Conservation (phyloP, 768 basidiomycete species). For the Phaffia tasmanica region DNA sequence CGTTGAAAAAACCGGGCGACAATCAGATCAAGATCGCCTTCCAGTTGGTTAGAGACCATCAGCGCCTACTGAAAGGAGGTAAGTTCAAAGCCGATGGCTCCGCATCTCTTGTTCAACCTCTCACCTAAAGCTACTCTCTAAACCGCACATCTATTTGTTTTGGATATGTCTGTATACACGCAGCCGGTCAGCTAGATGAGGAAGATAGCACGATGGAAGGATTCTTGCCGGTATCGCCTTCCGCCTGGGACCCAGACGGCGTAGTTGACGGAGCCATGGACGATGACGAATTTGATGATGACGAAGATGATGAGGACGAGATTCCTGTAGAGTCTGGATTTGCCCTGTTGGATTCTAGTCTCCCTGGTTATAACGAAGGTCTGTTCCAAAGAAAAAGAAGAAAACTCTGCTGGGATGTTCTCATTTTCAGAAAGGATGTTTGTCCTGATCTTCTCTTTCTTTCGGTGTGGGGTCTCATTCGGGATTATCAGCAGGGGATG, state of each 20-base stretch:
- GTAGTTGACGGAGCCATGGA: slow-evolving; percentile 55
- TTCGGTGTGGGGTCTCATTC: not conserved
- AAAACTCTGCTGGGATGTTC: not conserved
- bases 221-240: slow-evolving; percentile 39
- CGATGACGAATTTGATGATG: slow-evolving; percentile 48
- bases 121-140: slow-evolving; percentile 25
- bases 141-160: slow-evolving; percentile 24
- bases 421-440: not conserved
- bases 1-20: slow-evolving; percentile 70
- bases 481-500: slow-evolving; percentile 1
- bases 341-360: slow-evolving; percentile 78
- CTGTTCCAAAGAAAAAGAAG: too few relatives aligned
- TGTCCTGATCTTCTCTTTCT: not conserved
- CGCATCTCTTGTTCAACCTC: not conserved
- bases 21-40: slow-evolving; percentile 96
- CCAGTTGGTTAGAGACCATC: slow-evolving; percentile 80
- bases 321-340: slow-evolving; percentile 54
- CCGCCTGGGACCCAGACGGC: slow-evolving; percentile 37
- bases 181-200: slow-evolving; percentile 41
- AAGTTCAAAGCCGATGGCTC: slow-evolving; percentile 37
- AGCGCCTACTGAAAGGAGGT: slow-evolving; percentile 72
- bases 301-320: slow-evolving; percentile 37
- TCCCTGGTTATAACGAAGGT: slow-evolving; percentile 46
- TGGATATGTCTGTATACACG: slow-evolving; percentile 21
- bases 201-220: slow-evolving; percentile 42